Conservation (phyloP, 192 early-diverging fungal genomes). For the Kickxella alabastrina region DNA sequence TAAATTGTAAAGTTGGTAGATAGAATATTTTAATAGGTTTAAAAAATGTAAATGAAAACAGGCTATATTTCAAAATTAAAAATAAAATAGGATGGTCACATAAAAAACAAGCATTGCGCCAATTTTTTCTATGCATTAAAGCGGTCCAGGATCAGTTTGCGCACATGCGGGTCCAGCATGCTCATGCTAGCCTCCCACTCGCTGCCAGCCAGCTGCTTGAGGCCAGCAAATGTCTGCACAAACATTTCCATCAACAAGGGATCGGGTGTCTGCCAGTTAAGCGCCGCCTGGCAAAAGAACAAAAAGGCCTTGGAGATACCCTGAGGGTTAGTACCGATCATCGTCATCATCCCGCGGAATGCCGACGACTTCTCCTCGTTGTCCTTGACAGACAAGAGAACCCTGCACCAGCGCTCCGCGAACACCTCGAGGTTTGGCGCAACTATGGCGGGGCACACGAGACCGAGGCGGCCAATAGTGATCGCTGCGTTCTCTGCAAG, state of each 20-base stretch:
- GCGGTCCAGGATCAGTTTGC: conserved; percentile 38
- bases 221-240: conserved; percentile 49
- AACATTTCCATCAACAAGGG: conserved; percentile 45
- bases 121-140: conserved; percentile 46
- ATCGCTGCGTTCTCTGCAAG: conserved; percentile 95
- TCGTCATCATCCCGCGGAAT: conserved; percentile 91
- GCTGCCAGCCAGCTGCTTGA: conserved; percentile 46
- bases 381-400: conserved; percentile 78
- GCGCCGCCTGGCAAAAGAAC: conserved; percentile 77
- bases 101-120: too few relatives aligned
- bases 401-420: conserved; percentile 77
- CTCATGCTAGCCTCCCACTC: conserved; percentile 47
- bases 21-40: background rate
- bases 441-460: conserved; percentile 75
- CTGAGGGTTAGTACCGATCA: conserved; percentile 88
- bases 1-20: background rate
- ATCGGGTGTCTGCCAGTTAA: conserved; percentile 68
- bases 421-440: conserved; percentile 84
- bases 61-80: conserved; percentile 13
- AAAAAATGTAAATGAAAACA: conserved; percentile 12
- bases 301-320: conserved; percentile 68
- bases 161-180: conserved; percentile 42
- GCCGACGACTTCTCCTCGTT: conserved; percentile 96
- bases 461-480: conserved; percentile 94
- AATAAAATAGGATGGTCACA: too few relatives aligned